Base-by-base conservation (phyloP, 2,329 filamentous ascomycete genomes). In the Cladophialophora carrionii region DNA sequence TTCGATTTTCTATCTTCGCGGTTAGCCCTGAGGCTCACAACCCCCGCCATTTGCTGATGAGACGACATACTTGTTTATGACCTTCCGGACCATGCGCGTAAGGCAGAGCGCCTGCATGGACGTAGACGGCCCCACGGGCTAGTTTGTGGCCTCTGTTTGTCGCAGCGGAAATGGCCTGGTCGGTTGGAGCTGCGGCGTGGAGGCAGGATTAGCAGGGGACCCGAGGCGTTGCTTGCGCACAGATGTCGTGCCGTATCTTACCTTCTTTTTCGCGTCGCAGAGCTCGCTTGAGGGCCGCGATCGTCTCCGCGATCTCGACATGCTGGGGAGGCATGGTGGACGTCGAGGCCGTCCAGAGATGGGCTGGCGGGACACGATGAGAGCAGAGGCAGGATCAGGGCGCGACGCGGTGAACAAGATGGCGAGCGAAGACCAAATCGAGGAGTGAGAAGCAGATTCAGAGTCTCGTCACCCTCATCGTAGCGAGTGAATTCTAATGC, bases 61-160 rank as follows among this genome's bases (percentile, higher is more conserved):
- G 41, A 20, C 54, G 9, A 52, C 53, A 14, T 34, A 87, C 85
- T 80, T 84, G 82, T 73, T 83, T 85, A 75, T 86, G 86, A 1
- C 81, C 79, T 46, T 81, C 78, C 55, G 80, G 78, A 8, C 83
- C 81, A 68, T 81, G 77, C 4, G 80, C 77, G 64, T 79, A 81
- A 31, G 85, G 84, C 61, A 87, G 75, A 20, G 81, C 79, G 43
- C 84, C 84, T 68, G 83, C 80, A 67, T 83, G 84, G 51, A 87
- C 80, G 73, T 84, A 82, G 67, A 79, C 79, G 26, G 85, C 83
- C 72, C 85, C 84, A 65, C 80, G 80, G 74, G 83, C 83, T 70
- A 88, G 78, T 75, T 87, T 88, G 74, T 88, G 86, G 63, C 84
- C 84, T 72, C 84, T 81, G 73, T 87, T 87, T 58, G 83, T 84